Evolutionary conservation across 176 grass and related monocot species (phyloP).

Genomic region (Hyparrhenia diplandra): DNA sequence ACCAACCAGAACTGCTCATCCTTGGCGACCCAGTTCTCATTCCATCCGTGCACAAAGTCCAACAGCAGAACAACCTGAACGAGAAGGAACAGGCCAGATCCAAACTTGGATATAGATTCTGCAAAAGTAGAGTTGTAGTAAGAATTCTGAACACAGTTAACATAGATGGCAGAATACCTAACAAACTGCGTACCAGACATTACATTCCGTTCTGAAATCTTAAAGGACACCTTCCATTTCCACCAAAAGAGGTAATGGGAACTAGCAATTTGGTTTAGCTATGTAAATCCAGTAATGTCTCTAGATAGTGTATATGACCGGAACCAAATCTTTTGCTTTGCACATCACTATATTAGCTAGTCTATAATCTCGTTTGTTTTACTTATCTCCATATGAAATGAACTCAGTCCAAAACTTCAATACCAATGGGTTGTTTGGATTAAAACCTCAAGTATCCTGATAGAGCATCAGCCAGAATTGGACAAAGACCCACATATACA

Average conservation of each 20-base stretch:
- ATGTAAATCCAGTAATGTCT: not conserved
- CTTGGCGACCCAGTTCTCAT: conserved; percentile 92
- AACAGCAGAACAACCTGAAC: conserved; percentile 97
- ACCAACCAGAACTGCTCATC: conserved; percentile 95
- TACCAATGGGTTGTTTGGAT: not conserved
- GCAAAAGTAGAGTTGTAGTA: conserved; percentile 28
- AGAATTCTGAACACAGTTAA: not conserved
- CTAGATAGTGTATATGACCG: not conserved
- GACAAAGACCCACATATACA: not conserved
- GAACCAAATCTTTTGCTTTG: not conserved
- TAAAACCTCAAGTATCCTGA: too few species aligned
- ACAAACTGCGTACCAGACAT: not conserved
- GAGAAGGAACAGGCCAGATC: conserved; percentile 93
- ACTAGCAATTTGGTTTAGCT: not conserved
- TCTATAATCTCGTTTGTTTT: not conserved
- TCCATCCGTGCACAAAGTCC: conserved; percentile 97
- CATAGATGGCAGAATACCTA: not conserved
- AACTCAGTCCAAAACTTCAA: not conserved
- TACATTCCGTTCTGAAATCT: not conserved
- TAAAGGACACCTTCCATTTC: not conserved
- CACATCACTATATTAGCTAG: not conserved
- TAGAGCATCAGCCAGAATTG: not conserved
- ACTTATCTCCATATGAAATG: not conserved
- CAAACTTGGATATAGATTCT: conserved; percentile 96
- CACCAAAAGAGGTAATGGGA: not conserved